Base-by-base conservation (phyloP, 1,284 basidiomycete genomes). In the Sporisorium sorghi region DNA sequence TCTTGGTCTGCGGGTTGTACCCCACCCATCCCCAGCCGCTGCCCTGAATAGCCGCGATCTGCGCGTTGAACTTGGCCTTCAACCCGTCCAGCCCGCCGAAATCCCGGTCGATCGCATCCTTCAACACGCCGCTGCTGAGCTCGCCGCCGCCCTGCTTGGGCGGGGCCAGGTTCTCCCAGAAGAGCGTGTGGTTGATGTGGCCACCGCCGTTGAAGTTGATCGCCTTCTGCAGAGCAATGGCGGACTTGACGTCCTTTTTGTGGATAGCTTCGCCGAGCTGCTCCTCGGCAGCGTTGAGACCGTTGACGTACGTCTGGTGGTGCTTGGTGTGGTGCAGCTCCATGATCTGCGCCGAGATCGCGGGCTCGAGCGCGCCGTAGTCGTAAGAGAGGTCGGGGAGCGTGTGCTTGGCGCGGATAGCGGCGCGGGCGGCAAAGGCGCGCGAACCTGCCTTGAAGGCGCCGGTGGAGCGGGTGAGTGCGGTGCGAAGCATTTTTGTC, bases 191-290 rank as follows among this genome's bases (percentile, higher is more conserved):
- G 79, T 84, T 84, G 67, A 84, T 76, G 72, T 81, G 77, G n/a
- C 81, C 80, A 47, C 83, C 83, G 28, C 83, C 83, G 74, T 84
- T 84, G 59, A 84, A 84, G 58, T 82, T 83, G 74, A 84, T 70
- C 3, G 79, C 80, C 53, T 75, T 78, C 63, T 79, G 78, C 7
- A 72, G 49, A 3, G 73, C 71, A 32, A 84, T 73, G 24, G 71
- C 59, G 8, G 60, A 57, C 58, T 78, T 78, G 58, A 79, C 72
- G 59, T 83, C 79, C 47, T 75, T 72, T 49, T 81, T 78, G 44
- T 69, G 59, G 40, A 77, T 30, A 1, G 81, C 81, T 26, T 83
- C 74, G 28, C 52, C 26, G 23, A 83, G 73, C 51, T 73, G 60
- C 46, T 83, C 80, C 58, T 83, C 81, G 51, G 82, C 82, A 6